These are phyloP conservation scores for Dendrobium chrysotoxum DNA, from an alignment of 106 monocot genomes.

Conservation along the genomic window DNA sequence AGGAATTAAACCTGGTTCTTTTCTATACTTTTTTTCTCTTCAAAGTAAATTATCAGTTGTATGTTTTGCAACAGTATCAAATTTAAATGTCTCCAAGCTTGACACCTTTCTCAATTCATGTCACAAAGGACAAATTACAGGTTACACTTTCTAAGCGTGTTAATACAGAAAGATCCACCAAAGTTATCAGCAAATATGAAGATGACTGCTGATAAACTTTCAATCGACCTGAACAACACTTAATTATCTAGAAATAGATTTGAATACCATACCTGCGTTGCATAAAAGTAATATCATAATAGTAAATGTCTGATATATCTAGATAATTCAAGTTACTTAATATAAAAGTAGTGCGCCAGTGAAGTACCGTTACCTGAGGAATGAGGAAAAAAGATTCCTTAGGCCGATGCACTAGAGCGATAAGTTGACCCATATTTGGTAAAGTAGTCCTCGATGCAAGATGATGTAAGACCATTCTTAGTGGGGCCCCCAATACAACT, in stretches of 20 bases:
- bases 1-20: background rate
- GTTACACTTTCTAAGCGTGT: background rate
- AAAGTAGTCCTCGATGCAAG: slow-evolving; percentile 55
- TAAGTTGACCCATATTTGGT: slow-evolving; percentile 44
- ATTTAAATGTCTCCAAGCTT: background rate
- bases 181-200: background rate
- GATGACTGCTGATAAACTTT: background rate
- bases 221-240: background rate
- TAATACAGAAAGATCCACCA: background rate
- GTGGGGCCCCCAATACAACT: slow-evolving; percentile 89
- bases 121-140: background rate
- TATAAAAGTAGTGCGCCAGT: background rate
- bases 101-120: background rate
- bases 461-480: slow-evolving; percentile 72
- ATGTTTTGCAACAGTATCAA: background rate
- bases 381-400: slow-evolving; percentile 85
- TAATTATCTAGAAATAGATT: no score
- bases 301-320: background rate
- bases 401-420: slow-evolving; percentile 90
- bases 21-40: background rate
- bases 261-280: no score
- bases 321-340: background rate
- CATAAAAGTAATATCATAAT: no score
- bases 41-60: background rate
- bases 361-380: slow-evolving; percentile 61